Evolutionary conservation across 495 filamentous ascomycete species (phyloP), one percentile per base, ranked within the genome.

Genomic region (Aspergillus nanangensis): DNA sequence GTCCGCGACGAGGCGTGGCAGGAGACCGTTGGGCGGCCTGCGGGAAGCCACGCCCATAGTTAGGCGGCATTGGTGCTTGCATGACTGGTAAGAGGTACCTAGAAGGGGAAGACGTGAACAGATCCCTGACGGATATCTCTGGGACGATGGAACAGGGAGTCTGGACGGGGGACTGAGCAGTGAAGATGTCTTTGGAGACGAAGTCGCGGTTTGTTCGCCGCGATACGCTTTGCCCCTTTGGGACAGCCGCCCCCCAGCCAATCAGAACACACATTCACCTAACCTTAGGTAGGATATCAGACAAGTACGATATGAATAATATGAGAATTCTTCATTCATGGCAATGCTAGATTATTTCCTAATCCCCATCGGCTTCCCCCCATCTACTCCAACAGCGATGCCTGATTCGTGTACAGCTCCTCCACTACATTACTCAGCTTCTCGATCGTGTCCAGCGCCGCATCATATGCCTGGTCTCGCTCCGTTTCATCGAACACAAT

Each of bases 391-490:
- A 98, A 72, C 75, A 91, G 74, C 32, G 90, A 94, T 36, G 93
- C 93, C 70, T 97, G 94, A 74, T 96, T 96, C 45, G 90, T 89
- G 72, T 96, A 98, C 56, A 98, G 73, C 55, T 90, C 89, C 65
- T 98, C 94, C 52, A 98, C 93, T 54, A 98, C 93, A 67, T 88
- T 94, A 72, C 90, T 90, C 69, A 98, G 65, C 81, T 95, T 96
- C 71, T 92, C 92, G 56, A 98, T 94, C 23, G 93, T 97, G 52
- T 87, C 86, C 65, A 98, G 71, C 11, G 93, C 93, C 22, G 90
- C 83, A 64, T 97, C 94, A 61, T 97, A 98, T 5, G 87, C 84
- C 66, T 94, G 83, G 66, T 98, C 93, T 52, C 89, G 77, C 59
- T 92, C 83, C 21, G 86, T 87, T 80, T 97, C 93, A 55, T 98